Evolutionary conservation across 1,284 basidiomycete genomes (phyloP), one percentile per base, ranked within the genome.

Genomic region (Pascua sp.): DNA sequence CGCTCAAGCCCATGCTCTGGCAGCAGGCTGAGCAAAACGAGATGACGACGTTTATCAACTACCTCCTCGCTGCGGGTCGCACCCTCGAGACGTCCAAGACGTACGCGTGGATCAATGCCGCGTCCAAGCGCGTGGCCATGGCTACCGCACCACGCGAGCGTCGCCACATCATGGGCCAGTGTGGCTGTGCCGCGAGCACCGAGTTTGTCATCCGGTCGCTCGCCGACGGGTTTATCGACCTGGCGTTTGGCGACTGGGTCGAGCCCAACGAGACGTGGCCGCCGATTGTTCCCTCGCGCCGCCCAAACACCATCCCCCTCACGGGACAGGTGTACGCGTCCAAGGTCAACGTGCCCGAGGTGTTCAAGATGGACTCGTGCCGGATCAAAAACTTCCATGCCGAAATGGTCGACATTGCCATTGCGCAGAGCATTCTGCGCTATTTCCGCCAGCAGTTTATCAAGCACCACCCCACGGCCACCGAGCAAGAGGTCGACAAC

Each of bases 1-100:
- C 89, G 37, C 82, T 93, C 15, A 86, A 91, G 55, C 89, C 90
- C 15, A 90, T 87, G 78, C 83, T 96, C 59, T 83, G 91, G 65
- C 85, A 87, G 60, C 86, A 87, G 40, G 88, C 91, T 0, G 85
- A 86, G 42, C 84, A 86, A 47, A 91, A 90, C 68, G 91, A 95
- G 76, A 82, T 86, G 63, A 84, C 85, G 65, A 86, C 86, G 56
- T 91, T 94, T 52, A 79, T 79, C 56, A 66, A 75, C 45, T 64
- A 73, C 16, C 65, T 74, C 55, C 57, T 59, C 44, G 53, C 55
- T n/a, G 48, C 50, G 16, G 58, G 45, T 15, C 66, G 62, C 24
- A 53, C 60, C 8, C 52, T 71, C 13, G 47, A 56, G 37, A 48
- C 55, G 8, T 74, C 71, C 41, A 61, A 59, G 24, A 73, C 73